Conservation (phyloP, 352 stramenopile species). For the Albugo laibachii region DNA sequence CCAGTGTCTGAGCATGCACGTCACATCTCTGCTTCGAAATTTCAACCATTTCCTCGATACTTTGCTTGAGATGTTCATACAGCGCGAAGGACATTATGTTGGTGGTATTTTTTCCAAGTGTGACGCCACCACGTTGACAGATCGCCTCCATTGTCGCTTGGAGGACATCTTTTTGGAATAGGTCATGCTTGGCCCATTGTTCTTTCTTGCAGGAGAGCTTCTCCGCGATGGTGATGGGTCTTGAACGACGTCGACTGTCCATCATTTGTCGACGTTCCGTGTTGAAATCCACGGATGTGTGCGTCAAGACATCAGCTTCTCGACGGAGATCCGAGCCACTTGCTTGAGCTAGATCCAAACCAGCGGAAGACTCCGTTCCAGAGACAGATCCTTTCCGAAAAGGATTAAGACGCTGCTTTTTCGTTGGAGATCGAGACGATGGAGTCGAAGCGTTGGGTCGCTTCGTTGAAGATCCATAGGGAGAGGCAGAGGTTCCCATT, state of each 20-base stretch:
- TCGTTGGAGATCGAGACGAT: constrained; percentile 51
- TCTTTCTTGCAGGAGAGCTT: constrained; percentile 32
- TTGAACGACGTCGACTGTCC: constrained; percentile 12
- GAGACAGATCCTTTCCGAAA: constrained; percentile 16
- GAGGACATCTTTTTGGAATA: constrained; percentile 56
- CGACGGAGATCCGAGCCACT: constrained; percentile 51
- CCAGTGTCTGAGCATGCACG: constrained; percentile 22
- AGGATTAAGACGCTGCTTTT: constrained; percentile 25
- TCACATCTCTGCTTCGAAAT: constrained; percentile 57
- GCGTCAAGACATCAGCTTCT: constrained; percentile 69
- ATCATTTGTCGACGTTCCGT: constrained; percentile 64
- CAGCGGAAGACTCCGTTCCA: constrained; percentile 11
- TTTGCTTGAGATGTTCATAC: constrained; percentile 72
- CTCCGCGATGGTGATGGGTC: constrained; percentile 4
- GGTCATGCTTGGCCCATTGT: constrained; percentile 56
- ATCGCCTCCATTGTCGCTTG: constrained; percentile 29
- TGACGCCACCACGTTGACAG: constrained; percentile 23
- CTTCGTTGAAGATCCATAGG: neutral
- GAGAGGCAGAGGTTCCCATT: neutral
- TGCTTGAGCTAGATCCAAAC: constrained; percentile 35
- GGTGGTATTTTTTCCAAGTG: constrained; percentile 27
- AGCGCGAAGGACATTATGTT: constrained; percentile 73
- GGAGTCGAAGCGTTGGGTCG: constrained; percentile 2
- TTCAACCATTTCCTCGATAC: constrained; percentile 73
- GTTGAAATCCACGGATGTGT: constrained; percentile 61